Conservation (phyloP, 768 basidiomycete species). For the Trametes cinnabarina region DNA sequence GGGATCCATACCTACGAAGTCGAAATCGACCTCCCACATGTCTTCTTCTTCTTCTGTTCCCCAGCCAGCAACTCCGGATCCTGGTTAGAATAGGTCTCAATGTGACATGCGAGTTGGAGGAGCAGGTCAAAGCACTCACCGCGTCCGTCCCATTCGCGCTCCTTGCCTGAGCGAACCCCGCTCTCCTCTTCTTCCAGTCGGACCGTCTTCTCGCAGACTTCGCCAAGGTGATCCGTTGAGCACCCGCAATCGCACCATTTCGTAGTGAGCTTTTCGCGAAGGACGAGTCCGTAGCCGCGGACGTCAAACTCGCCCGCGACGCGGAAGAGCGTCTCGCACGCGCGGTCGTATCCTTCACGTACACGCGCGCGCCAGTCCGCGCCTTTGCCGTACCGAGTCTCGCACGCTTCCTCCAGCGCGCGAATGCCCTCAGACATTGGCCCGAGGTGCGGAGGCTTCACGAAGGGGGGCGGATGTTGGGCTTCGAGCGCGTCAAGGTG, state of each 20-base stretch:
- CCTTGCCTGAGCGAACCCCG: slow-evolving; percentile 59
- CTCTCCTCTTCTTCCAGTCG: slow-evolving; percentile 66
- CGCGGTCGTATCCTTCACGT: slow-evolving; percentile 60
- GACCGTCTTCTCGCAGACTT: slow-evolving; percentile 74
- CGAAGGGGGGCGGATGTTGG: slow-evolving; percentile 52
- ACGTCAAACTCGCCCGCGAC: slow-evolving; percentile 72
- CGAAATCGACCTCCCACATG: slow-evolving; percentile 69
- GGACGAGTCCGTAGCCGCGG: slow-evolving; percentile 64
- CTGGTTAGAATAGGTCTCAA: slow-evolving; percentile 18
- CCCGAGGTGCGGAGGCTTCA: slow-evolving; percentile 66
- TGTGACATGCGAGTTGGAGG: neutral
- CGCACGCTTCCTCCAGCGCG: slow-evolving; percentile 64
- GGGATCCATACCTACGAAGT: slow-evolving; percentile 56
- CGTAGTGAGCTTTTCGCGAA: slow-evolving; percentile 67
- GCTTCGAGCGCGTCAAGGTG: slow-evolving; percentile 64
- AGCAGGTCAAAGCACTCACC: slow-evolving; percentile 34
- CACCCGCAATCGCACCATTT: slow-evolving; percentile 85
- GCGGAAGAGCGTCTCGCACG: slow-evolving; percentile 64
- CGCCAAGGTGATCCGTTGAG: slow-evolving; percentile 73
- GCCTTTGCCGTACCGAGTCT: slow-evolving; percentile 48
- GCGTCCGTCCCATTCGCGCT: slow-evolving; percentile 75
- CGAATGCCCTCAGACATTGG: slow-evolving; percentile 56
- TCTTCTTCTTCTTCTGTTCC: slow-evolving; percentile 75
- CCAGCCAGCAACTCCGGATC: slow-evolving; percentile 69
- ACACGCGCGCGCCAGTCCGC: slow-evolving; percentile 59